Evolutionary conservation across 1,284 basidiomycete species (phyloP).

Genomic region (Salmacisia buchloeana): DNA sequence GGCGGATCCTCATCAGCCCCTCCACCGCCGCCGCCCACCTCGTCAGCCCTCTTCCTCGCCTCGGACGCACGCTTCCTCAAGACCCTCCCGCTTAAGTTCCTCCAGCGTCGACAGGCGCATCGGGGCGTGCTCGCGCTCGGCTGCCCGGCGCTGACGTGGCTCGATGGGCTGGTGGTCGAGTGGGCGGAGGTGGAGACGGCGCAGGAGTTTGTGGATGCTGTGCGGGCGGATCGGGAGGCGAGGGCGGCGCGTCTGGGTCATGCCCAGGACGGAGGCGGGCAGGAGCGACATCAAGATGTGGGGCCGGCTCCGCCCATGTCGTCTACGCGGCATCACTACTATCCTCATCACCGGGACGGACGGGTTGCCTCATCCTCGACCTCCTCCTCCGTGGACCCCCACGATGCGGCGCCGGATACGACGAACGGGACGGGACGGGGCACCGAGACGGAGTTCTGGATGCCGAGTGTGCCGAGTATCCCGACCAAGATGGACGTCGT

Average conservation of each 20-base stretch:
- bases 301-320: too few relatives aligned
- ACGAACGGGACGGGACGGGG: not conserved
- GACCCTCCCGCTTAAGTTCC: slow-evolving; percentile 32
- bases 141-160: slow-evolving; percentile 38
- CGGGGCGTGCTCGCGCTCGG: slow-evolving; percentile 45
- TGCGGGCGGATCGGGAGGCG: not conserved
- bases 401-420: not conserved
- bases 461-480: not conserved
- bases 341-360: too few relatives aligned
- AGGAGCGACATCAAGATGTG: not conserved
- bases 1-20: too few relatives aligned
- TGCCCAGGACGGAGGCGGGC: not conserved
- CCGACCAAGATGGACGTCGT: not conserved
- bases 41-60: slow-evolving; percentile 20
- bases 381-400: too few relatives aligned
- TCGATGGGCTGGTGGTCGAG: slow-evolving; percentile 38
- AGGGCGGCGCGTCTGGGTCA: not conserved
- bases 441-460: slow-evolving; percentile 2
- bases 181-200: slow-evolving; percentile 37
- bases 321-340: too few relatives aligned
- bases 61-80: slow-evolving; percentile 37
- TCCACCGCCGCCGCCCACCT: not conserved
- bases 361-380: too few relatives aligned
- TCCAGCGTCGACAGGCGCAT: slow-evolving; percentile 33
- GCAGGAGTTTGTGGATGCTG: slow-evolving; percentile 22